Evolutionary conservation across 192 early-diverging fungal species (phyloP), one percentile per base, ranked within the genome.

Genomic region (Entrophospora sp.): DNA sequence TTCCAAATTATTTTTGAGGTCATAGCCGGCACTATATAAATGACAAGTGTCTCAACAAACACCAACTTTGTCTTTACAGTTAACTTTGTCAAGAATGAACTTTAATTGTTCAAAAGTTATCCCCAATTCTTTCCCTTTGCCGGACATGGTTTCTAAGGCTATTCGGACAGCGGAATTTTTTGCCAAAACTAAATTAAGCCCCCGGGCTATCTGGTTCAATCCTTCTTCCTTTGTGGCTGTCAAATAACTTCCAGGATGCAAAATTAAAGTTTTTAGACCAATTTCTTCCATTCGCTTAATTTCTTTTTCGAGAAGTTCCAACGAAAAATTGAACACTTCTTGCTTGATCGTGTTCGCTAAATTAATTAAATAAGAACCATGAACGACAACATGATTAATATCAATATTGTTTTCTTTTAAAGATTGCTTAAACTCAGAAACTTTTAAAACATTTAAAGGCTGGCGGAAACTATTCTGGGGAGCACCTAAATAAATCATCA

Each of bases 1-100:
- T 40, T 60, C 58, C 1, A 37, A 27, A 42, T 60, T 38, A 40
- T 60, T 60, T 60, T 60, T 60, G 5, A 60, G 37, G 40, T 60
- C 58, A 38, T 60, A 60, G 10, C 58, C 58, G 28, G 58, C 37
- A 2, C 18, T 31, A 42, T 60, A 60, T 5, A 60, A 40, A 60
- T 60, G 58, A 13, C 58, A 60, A 60, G 58, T 60, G 18, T 60
- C 58, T 38, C 58, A 60, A 14, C 58, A 60, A 1, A 60, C 37
- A 1, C 37, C 58, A 13, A 38, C 24, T 60, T 14, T n/a, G 5
- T 37, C 36, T 60, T 60, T 60, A 40, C 10, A n/a, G 4, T 60
- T 37, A 1, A 60, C 25, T 43, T 13, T 37, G 4, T 60, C 58
- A 2, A 60, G 37, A 12, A 60, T 60, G 25, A 12, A 42, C 40